Evolutionary conservation across 2,329 filamentous ascomycete genomes (phyloP).

Genomic region (Neonectria neomacrospora): DNA sequence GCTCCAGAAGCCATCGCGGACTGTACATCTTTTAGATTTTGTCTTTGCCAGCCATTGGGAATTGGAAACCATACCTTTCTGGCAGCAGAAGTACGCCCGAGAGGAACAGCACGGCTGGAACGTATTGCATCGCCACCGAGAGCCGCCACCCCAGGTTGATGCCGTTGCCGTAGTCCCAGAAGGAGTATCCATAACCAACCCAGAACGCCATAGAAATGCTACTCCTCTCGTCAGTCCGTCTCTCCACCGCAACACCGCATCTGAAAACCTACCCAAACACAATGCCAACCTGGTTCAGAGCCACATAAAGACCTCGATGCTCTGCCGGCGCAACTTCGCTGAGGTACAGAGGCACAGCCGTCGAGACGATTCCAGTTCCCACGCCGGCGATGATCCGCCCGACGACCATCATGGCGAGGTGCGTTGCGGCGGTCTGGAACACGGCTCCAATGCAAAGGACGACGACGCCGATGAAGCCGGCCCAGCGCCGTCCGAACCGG

Average conservation of each 20-base stretch:
- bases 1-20: conserved; percentile 68
- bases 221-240: conserved; percentile 1
- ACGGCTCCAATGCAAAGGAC: conserved; percentile 61
- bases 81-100: conserved; percentile 62
- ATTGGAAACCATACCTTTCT: conserved; percentile 58
- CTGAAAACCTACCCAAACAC: conserved; percentile 59
- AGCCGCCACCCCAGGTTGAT: conserved; percentile 63
- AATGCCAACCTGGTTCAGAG: conserved; percentile 69
- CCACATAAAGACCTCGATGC: conserved; percentile 65
- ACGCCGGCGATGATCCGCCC: conserved; percentile 64
- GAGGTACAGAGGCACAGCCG: conserved; percentile 67
- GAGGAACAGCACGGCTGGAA: conserved; percentile 62
- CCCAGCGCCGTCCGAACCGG: conserved; percentile 61
- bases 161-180: conserved; percentile 60
- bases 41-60: background rate
- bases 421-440: conserved; percentile 58
- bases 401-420: conserved; percentile 57
- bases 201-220: conserved; percentile 47
- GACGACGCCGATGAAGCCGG: conserved; percentile 59
- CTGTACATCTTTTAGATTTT: conserved; percentile 37
- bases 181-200: conserved; percentile 67
- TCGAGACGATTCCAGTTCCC: conserved; percentile 66
- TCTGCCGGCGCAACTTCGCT: conserved; percentile 66
- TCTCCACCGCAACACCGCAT: no score
- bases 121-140: conserved; percentile 62